These are phyloP conservation scores for Hygrocybe coccinea DNA, from an alignment of 768 basidiomycete species.

Conservation along the genomic window DNA sequence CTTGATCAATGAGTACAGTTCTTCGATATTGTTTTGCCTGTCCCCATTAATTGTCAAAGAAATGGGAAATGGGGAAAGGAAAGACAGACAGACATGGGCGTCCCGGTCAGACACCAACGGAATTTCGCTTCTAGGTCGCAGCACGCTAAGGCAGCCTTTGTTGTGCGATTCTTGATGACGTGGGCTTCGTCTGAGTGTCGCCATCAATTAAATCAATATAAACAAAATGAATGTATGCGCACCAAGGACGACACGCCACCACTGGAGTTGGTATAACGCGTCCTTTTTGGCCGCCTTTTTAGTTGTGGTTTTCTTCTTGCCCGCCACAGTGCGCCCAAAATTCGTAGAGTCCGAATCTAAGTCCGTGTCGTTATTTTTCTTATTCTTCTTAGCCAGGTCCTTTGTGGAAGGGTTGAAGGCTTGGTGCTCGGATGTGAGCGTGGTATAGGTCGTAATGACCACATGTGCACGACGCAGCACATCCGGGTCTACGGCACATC, in stretches of 20 bases:
- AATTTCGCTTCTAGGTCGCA: constrained; percentile 72
- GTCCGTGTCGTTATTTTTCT: constrained; percentile 37
- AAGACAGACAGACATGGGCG: constrained; percentile 58
- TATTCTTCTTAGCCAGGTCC: constrained; percentile 44
- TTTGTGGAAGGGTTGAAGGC: constrained; percentile 46
- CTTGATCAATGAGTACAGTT: constrained; percentile 83
- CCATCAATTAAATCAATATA: neutral
- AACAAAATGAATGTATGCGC: constrained; percentile 8
- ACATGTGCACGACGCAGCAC: constrained; percentile 55
- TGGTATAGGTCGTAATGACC: constrained; percentile 85
- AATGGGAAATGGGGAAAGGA: neutral
- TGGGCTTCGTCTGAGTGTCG: constrained; percentile 77
- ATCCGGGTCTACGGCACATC: constrained; percentile 44
- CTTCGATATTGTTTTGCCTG: constrained; percentile 87
- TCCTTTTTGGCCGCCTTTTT: constrained; percentile 51
- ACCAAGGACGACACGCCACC: constrained; percentile 87
- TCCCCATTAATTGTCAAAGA: neutral
- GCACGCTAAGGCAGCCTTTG: constrained; percentile 74
- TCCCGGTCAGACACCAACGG: constrained; percentile 86
- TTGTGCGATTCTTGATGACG: constrained; percentile 84
- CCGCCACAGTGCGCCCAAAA: constrained; percentile 38
- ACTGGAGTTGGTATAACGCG: constrained; percentile 73
- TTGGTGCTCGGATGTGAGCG: constrained; percentile 73
- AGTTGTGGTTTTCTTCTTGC: constrained; percentile 27
- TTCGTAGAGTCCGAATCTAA: constrained; percentile 23